Evolutionary conservation across 148 eudicot genomes (phyloP), one percentile per base, ranked within the genome.

Genomic region (Chenopodium berlandieri): DNA sequence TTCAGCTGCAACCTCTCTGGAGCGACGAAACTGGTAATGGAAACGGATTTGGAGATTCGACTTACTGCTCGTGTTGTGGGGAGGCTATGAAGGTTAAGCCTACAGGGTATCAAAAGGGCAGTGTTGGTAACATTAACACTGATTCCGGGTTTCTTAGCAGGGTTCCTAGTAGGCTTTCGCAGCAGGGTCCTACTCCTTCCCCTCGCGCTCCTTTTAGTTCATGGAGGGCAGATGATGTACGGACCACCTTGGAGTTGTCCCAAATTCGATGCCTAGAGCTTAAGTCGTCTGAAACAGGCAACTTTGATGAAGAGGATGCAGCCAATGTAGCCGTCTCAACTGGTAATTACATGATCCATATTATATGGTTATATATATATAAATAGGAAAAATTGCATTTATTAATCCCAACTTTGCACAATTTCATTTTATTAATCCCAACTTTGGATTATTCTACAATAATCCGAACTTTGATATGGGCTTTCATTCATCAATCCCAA

Each of bases 1-100:
- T 84, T 50, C 80, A 79, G 31, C 10, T 83, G 62, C 92, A 72
- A 66, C 62, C 82, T 22, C 84, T 77, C 78, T 85, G 80, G 67
- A 84, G 84, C 32, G 91, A 85, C 25, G 81, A 37, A 71, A 56
- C 20, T n/a, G 34, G 80, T 47, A 82, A 73, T 48, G 85, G 69
- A 3, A 77, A 69, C 75, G 86, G 70, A 73, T 50, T n/a, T 30
- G 79, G 40, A 14, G 70, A 47, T 19, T 54, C 52, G 76, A 82
- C 69, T 31, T 83, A 87, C 80, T 97, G 99, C 79, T 89, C 90
- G 7, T 97, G 99, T 80, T 97, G 99, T 90, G 97, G 97, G 47
- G 99, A 94, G 83, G 86, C 89, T 62, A 78, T 92, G 89, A 94
- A 91, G 82, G 75, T 71, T 67, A 92, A 82, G 81, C 74, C 92